These are phyloP conservation scores for Catharanthus roseus DNA, from an alignment of 257 asterid species.

Conservation along the genomic window DNA sequence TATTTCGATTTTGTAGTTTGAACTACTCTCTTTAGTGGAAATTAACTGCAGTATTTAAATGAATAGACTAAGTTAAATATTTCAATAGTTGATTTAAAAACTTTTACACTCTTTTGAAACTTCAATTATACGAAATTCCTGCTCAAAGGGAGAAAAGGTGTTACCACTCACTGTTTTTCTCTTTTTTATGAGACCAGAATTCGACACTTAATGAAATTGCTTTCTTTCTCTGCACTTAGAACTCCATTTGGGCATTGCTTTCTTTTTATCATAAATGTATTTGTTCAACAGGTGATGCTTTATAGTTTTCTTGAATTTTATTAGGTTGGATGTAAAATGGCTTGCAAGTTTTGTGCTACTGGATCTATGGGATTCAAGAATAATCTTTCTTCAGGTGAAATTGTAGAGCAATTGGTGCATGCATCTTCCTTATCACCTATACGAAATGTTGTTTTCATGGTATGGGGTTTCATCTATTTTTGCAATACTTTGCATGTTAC, in stretches of 20 bases:
- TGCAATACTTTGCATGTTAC: not conserved
- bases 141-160: no score
- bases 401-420: constrained; percentile 86
- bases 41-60: no score
- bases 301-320: constrained; percentile 4
- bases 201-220: no score
- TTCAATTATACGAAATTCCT: no score
- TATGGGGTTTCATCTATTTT: constrained; percentile 25
- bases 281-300: not conserved
- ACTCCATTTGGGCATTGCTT: no score
- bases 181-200: no score
- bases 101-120: no score
- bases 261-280: not conserved
- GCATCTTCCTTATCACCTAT: constrained; percentile 79
- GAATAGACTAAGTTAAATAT: no score
- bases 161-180: no score
- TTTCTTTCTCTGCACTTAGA: no score
- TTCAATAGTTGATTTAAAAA: no score
- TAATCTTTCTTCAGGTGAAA: constrained; percentile 86
- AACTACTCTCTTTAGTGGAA: no score
- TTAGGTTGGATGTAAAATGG: constrained; percentile 99
- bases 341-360: constrained; percentile 93
- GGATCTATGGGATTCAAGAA: constrained; percentile 97
- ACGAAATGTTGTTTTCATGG: constrained; percentile 95
- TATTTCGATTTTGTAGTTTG: not conserved